Conservation (phyloP, 2,329 filamentous ascomycete genomes). For the Paraphoma sp. region DNA sequence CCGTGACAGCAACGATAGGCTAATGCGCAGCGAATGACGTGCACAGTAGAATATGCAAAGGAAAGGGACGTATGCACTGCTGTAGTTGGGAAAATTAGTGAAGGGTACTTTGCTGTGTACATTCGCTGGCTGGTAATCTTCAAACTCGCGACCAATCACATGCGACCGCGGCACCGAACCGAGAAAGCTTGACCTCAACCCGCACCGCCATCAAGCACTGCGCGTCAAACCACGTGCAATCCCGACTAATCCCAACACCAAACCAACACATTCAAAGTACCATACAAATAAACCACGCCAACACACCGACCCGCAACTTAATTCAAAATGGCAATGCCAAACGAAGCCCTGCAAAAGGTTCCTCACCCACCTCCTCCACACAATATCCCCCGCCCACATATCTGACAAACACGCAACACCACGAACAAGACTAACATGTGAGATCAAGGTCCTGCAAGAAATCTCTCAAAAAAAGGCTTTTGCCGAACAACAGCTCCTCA, state of each 20-base stretch:
- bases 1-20: constrained; percentile 8
- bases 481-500: constrained; percentile 89
- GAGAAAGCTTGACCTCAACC: constrained; percentile 29
- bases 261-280: too few relatives aligned
- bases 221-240: too few relatives aligned
- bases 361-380: too few relatives aligned
- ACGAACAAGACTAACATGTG: too few relatives aligned
- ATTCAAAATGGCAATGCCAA: constrained; percentile 83
- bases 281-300: neutral
- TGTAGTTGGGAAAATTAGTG: neutral
- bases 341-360: constrained; percentile 94
- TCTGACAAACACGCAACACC: constrained; percentile 6
- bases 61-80: neutral
- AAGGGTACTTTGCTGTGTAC: too few relatives aligned
- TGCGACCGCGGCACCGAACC: constrained; percentile 20
- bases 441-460: constrained; percentile 79
- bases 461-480: constrained; percentile 89
- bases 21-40: neutral
- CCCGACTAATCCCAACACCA: too few relatives aligned
- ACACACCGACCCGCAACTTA: constrained; percentile 10
- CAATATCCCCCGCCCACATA: too few relatives aligned
- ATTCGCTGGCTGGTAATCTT: neutral
- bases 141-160: constrained; percentile 21
- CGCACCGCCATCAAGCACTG: too few relatives aligned
- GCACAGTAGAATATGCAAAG: neutral